Evolutionary conservation across 148 eudicot species (phyloP), one percentile per base, ranked within the genome.

Genomic region (Amaranthus hypochondriacus): DNA sequence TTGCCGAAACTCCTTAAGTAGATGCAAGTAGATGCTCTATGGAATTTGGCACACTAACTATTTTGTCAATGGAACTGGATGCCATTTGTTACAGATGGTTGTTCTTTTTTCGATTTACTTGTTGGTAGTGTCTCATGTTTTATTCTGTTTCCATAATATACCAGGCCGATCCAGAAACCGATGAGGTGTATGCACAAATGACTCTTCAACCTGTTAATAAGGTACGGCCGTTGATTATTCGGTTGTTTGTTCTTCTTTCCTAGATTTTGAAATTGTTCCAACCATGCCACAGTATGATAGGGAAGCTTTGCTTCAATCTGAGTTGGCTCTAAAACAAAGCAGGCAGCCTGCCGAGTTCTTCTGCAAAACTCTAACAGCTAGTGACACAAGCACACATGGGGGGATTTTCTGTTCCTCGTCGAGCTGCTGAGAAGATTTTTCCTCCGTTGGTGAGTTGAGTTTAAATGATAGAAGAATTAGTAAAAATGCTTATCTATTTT

Each of bases 161-260:
- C 18, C 83, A 94, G 98, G 98, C 98, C 85, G 98, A 94, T 86
- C 79, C 85, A n/a, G 98, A 94, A 84, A 91, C 93, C 4, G 98
- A 94, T 80, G 98, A 94, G 86, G 98, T 94, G 14, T 94, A 94
- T 82, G 97, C 98, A n/a, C 98, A 94, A 83, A 88, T 94, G 98
- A 94, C 97, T 62, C 98, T 94, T 84, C 97, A 90, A 79, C 96
- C 98, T 15, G 97, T 95, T 77, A 92, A 71, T 82, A 95, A 90
- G 86, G 98, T 92, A 78, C 66, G 51, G 81, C 76, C 56, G 15
- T 59, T 68, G 13, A 63, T 68, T 28, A 28, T 28, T 28, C 39
- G 39, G 39, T 56, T 28, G 18, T 10, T 1, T 46, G 49, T 13
- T 60, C 54, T 52, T 73, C 8, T 43, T 65, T 55, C 63, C 59